Evolutionary conservation across 495 filamentous ascomycete genomes (phyloP).

Genomic region (Podospora pseudoanserina): DNA sequence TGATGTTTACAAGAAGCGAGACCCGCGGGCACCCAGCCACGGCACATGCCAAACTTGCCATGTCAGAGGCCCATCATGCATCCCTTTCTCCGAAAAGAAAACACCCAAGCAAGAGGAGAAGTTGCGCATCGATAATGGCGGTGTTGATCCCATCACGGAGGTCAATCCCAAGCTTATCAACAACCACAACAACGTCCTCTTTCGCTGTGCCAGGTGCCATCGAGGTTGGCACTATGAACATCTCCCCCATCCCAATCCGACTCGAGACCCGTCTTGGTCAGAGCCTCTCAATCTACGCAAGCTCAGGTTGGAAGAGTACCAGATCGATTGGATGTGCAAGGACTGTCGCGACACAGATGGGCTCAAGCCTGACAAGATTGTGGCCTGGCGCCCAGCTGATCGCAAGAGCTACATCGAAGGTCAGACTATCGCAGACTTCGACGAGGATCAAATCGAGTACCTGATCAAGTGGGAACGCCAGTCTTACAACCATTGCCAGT

Average conservation of each 20-base stretch:
- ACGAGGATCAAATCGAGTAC: conserved; percentile 75
- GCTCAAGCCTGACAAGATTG: conserved; percentile 62
- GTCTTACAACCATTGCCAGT: conserved; percentile 74
- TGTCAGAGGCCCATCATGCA: conserved; percentile 56
- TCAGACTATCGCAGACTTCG: conserved; percentile 48
- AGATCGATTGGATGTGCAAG: conserved; percentile 66
- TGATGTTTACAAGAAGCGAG: conserved; percentile 60
- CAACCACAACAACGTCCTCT: conserved; percentile 69
- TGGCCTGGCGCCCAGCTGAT: conserved; percentile 79
- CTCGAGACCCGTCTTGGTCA: conserved; percentile 34
- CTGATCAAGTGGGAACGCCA: conserved; percentile 79
- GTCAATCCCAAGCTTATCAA: conserved; percentile 65
- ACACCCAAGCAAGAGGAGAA: conserved; percentile 78
- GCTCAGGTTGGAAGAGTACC: conserved; percentile 54
- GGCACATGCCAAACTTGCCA: conserved; percentile 69
- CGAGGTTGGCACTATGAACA: conserved; percentile 82
- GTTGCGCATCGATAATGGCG: conserved; percentile 68
- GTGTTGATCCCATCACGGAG: conserved; percentile 67
- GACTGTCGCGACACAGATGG: conserved; percentile 57
- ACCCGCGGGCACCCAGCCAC: conserved; percentile 62
- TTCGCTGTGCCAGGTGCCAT: conserved; percentile 73
- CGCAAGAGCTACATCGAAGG: conserved; percentile 46
- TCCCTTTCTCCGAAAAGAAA: conserved; percentile 63
- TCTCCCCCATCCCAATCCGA: conserved; percentile 51
- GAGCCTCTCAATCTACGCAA: conserved; percentile 40